phyloP scores from a whole-genome alignment of 805 yeast genomes.

The Myxozyma kluyveri region DNA sequence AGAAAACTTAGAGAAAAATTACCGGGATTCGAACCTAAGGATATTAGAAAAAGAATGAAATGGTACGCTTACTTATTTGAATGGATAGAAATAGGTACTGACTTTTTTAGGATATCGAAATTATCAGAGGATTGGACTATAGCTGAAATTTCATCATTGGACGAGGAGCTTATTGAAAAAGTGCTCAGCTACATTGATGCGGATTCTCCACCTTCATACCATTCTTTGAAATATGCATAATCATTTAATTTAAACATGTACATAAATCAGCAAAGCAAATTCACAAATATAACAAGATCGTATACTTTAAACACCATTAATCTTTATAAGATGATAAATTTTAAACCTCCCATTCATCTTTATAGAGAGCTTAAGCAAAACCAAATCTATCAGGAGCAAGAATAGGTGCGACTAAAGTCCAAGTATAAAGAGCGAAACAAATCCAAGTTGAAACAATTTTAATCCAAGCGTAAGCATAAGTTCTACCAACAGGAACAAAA shows the following conservation, averaged over 20 bases:
- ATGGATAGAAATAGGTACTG: background rate
- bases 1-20: slow-evolving; percentile 14
- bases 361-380: background rate
- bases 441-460: slow-evolving; percentile 90
- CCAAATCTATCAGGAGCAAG: slow-evolving; percentile 82
- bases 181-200: slow-evolving; percentile 8
- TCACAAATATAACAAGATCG: too few species aligned
- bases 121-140: slow-evolving; percentile 27
- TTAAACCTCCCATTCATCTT: too few species aligned
- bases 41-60: slow-evolving; percentile 22
- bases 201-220: slow-evolving; percentile 20
- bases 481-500: slow-evolving; percentile 94
- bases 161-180: slow-evolving; percentile 10
- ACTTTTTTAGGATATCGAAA: slow-evolving; percentile 14
- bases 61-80: slow-evolving; percentile 14
- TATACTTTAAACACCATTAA: too few species aligned
- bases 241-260: background rate
- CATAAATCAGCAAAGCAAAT: too few species aligned
- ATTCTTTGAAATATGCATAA: background rate
- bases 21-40: slow-evolving; percentile 16
- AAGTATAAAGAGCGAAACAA: slow-evolving; percentile 78
- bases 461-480: slow-evolving; percentile 93
- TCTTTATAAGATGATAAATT: too few species aligned
- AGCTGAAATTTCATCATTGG: slow-evolving; percentile 15
- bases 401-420: slow-evolving; percentile 92